A percentile compares a stretch with the other conserved stretches of the same genome.
phyloP scores from a whole-genome alignment of 1,284 basidiomycete species.

The Fomes fomentarius region DNA sequence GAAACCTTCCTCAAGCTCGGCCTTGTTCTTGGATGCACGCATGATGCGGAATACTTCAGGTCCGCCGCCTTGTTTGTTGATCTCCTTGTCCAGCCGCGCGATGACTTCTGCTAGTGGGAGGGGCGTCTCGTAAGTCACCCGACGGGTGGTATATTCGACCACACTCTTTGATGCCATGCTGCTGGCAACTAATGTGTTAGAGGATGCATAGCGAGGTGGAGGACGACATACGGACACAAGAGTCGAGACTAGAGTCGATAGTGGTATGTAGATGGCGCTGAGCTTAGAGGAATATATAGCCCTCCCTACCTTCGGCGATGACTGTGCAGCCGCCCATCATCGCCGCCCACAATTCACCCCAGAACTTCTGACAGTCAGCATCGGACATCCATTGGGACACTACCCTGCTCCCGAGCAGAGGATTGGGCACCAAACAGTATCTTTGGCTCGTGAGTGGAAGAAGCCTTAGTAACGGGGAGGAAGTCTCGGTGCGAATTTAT shows the following conservation, averaged over 20 bases:
- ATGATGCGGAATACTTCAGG: constrained; percentile 35
- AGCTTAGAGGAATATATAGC: too few relatives aligned
- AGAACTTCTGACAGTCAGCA: background rate
- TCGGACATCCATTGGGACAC: background rate
- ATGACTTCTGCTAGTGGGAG: constrained; percentile 45
- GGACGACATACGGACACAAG: too few relatives aligned
- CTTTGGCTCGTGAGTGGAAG: background rate
- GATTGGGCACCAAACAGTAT: too few relatives aligned
- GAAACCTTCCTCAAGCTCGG: constrained; percentile 42
- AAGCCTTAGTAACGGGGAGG: background rate
- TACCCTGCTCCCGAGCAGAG: background rate
- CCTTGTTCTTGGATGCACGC: constrained; percentile 33
- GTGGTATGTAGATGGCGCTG: too few relatives aligned
- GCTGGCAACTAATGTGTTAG: background rate
- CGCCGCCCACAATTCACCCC: background rate
- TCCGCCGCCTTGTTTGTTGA: constrained; percentile 43
- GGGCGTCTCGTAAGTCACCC: constrained; percentile 48
- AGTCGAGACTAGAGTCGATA: too few relatives aligned
- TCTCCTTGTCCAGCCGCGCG: constrained; percentile 44
- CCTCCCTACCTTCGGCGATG: too few relatives aligned
- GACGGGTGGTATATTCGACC: constrained; percentile 37
- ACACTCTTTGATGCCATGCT: constrained; percentile 18
- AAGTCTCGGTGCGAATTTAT: background rate
- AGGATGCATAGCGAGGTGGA: background rate
- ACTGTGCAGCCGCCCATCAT: background rate